Conservation (phyloP, 768 basidiomycete genomes). For the Rhodosporidiobolus sp. region DNA sequence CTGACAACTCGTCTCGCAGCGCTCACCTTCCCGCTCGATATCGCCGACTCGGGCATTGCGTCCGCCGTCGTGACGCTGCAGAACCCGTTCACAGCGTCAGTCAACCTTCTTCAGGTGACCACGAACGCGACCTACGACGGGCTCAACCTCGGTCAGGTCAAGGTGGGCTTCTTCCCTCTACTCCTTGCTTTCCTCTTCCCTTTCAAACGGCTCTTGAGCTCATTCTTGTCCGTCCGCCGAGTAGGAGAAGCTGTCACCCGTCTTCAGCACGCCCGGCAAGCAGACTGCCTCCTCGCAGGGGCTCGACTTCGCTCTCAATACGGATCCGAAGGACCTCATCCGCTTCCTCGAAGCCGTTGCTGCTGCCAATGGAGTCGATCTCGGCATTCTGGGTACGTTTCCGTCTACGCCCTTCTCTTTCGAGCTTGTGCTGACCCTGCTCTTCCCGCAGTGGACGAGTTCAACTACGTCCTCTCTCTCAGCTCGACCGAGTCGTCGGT, state of each 20-base stretch:
- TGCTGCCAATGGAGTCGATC: conserved; percentile 57
- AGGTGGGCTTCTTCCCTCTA: neutral
- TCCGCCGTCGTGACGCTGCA: conserved; percentile 59
- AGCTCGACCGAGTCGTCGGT: conserved; percentile 52
- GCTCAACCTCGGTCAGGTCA: conserved; percentile 56
- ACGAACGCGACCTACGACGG: conserved; percentile 60
- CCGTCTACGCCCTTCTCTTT: conserved; percentile 58
- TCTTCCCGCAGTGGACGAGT: conserved; percentile 50
- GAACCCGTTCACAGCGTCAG: conserved; percentile 70
- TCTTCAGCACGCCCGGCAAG: conserved; percentile 61
- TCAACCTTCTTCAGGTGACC: conserved; percentile 60
- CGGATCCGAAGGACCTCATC: conserved; percentile 63
- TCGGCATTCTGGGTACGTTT: conserved; percentile 52
- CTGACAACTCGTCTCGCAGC: too few relatives aligned
- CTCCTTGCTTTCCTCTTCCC: neutral
- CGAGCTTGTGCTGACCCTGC: conserved; percentile 57
- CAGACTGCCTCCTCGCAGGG: conserved; percentile 58
- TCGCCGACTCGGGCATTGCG: conserved; percentile 62
- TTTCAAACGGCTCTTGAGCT: neutral
- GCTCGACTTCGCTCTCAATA: conserved; percentile 64
- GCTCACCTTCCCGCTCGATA: conserved; percentile 62
- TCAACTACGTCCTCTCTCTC: conserved; percentile 30
- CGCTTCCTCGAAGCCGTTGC: conserved; percentile 57
- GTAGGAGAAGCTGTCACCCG: conserved; percentile 49
- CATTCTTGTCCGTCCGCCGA: neutral